phyloP scores from a whole-genome alignment of 352 stramenopile species.

The Saprolegnia parasitica region DNA sequence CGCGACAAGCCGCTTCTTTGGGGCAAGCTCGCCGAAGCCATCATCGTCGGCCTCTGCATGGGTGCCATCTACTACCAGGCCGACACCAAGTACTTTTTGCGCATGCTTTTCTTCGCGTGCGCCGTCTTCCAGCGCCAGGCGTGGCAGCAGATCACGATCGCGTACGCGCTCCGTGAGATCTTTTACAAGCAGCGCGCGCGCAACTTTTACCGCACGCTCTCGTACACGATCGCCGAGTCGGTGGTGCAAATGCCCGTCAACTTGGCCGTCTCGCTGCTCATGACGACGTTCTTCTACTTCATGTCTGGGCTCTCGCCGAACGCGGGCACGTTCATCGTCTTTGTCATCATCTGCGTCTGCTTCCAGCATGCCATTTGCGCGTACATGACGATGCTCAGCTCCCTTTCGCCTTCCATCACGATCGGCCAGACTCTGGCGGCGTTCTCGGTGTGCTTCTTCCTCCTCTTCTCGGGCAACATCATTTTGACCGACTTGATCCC shows the following conservation, averaged over 20 bases:
- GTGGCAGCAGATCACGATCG: constrained; percentile 39
- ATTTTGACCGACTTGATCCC: constrained; percentile 28
- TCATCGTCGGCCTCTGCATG: constrained; percentile 73
- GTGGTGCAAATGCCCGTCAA: constrained; percentile 43
- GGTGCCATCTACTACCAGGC: constrained; percentile 68
- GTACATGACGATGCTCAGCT: constrained; percentile 29
- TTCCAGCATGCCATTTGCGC: constrained; percentile 29
- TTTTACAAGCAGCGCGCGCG: constrained; percentile 43
- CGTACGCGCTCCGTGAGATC: constrained; percentile 35
- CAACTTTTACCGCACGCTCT: constrained; percentile 41
- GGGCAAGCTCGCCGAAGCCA: constrained; percentile 54
- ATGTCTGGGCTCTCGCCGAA: constrained; percentile 34
- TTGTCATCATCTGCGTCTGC: constrained; percentile 23
- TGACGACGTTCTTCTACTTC: constrained; percentile 48
- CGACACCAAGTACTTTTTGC: constrained; percentile 50
- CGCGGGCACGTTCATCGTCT: constrained; percentile 15
- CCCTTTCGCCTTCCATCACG: constrained; percentile 25
- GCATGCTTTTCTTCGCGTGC: constrained; percentile 69
- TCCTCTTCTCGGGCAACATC: constrained; percentile 29
- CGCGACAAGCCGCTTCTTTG: constrained; percentile 54
- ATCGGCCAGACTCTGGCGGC: constrained; percentile 23
- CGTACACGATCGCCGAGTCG: constrained; percentile 39
- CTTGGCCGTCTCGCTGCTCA: constrained; percentile 39
- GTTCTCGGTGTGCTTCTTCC: constrained; percentile 28
- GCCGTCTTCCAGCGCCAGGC: constrained; percentile 63